Conservation (phyloP, 2,329 filamentous ascomycete genomes). For the Curvularia verruculosa region DNA sequence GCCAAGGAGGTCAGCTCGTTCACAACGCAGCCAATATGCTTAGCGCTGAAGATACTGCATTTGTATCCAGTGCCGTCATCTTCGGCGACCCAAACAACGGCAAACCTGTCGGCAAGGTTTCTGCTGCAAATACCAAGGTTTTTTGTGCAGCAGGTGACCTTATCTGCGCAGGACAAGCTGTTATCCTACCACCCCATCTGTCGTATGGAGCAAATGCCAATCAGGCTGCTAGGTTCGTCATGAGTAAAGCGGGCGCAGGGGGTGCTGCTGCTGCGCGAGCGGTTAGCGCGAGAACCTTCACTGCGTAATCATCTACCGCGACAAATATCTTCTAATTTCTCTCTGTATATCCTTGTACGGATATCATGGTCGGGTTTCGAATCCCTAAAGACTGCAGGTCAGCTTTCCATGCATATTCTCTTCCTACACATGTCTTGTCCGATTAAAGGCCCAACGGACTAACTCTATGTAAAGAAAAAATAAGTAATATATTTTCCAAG, state of each 20-base stretch:
- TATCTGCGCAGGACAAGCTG: conserved; percentile 41
- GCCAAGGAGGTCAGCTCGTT: conserved; percentile 52
- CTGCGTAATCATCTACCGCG: background rate
- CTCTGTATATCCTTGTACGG: background rate
- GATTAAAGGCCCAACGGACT: too few species aligned
- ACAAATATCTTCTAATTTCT: background rate
- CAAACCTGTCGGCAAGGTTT: conserved; percentile 39
- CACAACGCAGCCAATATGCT: conserved; percentile 53
- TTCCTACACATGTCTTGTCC: background rate
- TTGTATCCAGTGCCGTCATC: conserved; percentile 41
- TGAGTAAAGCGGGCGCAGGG: conserved; percentile 22
- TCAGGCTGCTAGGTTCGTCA: conserved; percentile 42
- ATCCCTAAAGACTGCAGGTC: conserved; percentile 2
- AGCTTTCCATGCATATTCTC: background rate
- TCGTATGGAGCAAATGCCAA: conserved; percentile 42
- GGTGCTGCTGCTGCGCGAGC: conserved; percentile 9
- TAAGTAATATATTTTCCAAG: too few species aligned
- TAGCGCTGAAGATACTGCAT: conserved; percentile 27
- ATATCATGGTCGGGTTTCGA: background rate
- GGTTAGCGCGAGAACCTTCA: conserved; percentile 7
- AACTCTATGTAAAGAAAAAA: too few species aligned
- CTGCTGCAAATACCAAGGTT: conserved; percentile 40
- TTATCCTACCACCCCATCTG: conserved; percentile 44
- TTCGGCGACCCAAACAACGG: conserved; percentile 50
- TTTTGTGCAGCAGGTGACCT: conserved; percentile 46